Conservation (phyloP, 140 eudicot genomes). For the Stevia rebaudiana region DNA sequence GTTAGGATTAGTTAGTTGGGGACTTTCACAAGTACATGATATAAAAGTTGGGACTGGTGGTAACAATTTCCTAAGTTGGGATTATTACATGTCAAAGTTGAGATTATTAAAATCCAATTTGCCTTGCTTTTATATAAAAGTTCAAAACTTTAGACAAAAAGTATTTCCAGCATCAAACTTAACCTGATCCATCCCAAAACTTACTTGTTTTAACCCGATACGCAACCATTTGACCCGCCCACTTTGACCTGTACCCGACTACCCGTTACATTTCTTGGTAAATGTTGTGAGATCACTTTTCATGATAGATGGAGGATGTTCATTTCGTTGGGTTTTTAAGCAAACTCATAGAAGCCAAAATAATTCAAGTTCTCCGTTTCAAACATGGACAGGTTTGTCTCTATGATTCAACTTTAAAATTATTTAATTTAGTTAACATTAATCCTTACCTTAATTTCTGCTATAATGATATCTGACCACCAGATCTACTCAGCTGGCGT, state of each 20-base stretch:
- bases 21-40: no score
- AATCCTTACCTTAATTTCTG: slow-evolving; percentile 2
- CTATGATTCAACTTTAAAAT: slow-evolving; percentile 7
- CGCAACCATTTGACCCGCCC: background rate
- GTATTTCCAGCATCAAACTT: background rate
- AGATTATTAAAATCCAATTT: no score
- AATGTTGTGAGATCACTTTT: slow-evolving; percentile 8
- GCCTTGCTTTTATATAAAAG: no score
- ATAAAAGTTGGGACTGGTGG: no score
- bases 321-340: slow-evolving; percentile 71
- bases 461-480: slow-evolving; percentile 22
- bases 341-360: slow-evolving; percentile 84
- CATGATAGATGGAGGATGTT: slow-evolving; percentile 74
- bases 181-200: slow-evolving; percentile 2
- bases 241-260: background rate
- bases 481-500: slow-evolving; percentile 92
- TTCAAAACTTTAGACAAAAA: background rate
- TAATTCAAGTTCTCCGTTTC: slow-evolving; percentile 82
- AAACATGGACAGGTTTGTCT: slow-evolving; percentile 85
- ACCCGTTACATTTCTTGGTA: slow-evolving; percentile 4
- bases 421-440: background rate
- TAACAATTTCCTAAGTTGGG: no score
- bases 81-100: no score
- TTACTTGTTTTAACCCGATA: background rate
- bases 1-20: no score